Evolutionary conservation across 129 eudicot genomes (phyloP), one percentile per base, ranked within the genome.

Genomic region (Artemisia argyi): DNA sequence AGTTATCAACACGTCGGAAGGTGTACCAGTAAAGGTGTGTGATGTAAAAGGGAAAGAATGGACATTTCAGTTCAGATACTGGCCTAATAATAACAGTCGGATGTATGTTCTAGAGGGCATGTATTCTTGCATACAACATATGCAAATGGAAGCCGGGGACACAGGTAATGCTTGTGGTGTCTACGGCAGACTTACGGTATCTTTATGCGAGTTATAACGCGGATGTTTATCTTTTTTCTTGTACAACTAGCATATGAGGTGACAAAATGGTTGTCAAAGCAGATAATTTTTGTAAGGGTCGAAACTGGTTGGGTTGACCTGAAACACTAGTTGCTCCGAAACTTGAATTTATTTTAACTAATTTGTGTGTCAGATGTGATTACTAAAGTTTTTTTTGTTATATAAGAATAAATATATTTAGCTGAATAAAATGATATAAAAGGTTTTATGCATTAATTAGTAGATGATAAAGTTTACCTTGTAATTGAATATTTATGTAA

Each of bases 101-200:
- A 94, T 94, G 98, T 94, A 94, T 77, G 97, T 94, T 60, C 80
- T 94, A 76, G 98, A 94, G 78, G 98, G 22, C 10, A 91, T 94
- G 10, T 87, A 87, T 67, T 92, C 89, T 16, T 94, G 96, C 83
- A 84, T 94, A 83, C 97, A 87, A 75, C 87, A 80, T 73, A 87
- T 94, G 97, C 96, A 90, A 76, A 67, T 94, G 85, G 85, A 94
- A 85, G 98, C 98, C 62, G 98, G 98, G 3, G 98, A 94, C 71
- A 94, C 96, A 20, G 98, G 98, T 94, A 87, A 57, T 24, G 22
- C 50, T 19, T 66, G 12, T 49, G 18, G 12, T 49, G 18, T 52
- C 3, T 44, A 7, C 47, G 53, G 28, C 16, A 5, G 14, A 35
- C 6, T 70, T 35, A 28, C 24, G 30, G 35, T 70, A 55, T 32